Conservation (phyloP, 495 filamentous ascomycete genomes). For the Penicillium nucicola region DNA sequence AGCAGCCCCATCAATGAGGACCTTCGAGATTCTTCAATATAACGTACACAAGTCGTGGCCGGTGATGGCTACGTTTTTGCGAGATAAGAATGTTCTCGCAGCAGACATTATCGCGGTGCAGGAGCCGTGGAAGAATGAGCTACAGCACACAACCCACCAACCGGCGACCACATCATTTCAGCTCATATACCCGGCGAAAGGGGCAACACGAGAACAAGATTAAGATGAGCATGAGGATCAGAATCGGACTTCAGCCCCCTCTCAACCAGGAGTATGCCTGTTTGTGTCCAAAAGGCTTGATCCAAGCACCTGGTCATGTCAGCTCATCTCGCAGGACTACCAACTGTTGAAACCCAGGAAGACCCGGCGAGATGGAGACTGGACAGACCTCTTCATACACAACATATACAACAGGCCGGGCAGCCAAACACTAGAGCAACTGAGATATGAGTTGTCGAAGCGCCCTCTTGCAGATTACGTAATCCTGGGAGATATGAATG, state of each 20-base stretch:
- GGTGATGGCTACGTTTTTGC: slow-evolving; percentile 6
- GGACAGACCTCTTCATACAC: slow-evolving; percentile 7
- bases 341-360: slow-evolving; percentile 1
- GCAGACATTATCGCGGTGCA: neutral
- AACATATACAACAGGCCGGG: slow-evolving; percentile 12
- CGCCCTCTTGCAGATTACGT: slow-evolving; percentile 5
- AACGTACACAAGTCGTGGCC: slow-evolving; percentile 6
- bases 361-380: neutral
- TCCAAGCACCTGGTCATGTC: slow-evolving; percentile 1
- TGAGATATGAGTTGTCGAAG: slow-evolving; percentile 2
- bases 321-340: slow-evolving; percentile 1
- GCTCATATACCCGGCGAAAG: neutral
- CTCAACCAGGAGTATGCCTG: neutral
- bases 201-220: no score
- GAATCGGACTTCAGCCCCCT: no score
- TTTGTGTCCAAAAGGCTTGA: slow-evolving; percentile 5
- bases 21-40: slow-evolving; percentile 6
- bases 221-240: no score
- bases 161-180: neutral
- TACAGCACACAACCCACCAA: neutral
- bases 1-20: neutral
- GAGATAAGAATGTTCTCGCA: slow-evolving; percentile 1
- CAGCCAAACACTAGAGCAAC: neutral
- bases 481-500: slow-evolving; percentile 11
- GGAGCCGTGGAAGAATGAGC: neutral